A percentile compares a stretch with the other conserved stretches of the same genome.
Conservation (phyloP, 768 basidiomycete genomes). For the Hemileccinum rubropunctum region DNA sequence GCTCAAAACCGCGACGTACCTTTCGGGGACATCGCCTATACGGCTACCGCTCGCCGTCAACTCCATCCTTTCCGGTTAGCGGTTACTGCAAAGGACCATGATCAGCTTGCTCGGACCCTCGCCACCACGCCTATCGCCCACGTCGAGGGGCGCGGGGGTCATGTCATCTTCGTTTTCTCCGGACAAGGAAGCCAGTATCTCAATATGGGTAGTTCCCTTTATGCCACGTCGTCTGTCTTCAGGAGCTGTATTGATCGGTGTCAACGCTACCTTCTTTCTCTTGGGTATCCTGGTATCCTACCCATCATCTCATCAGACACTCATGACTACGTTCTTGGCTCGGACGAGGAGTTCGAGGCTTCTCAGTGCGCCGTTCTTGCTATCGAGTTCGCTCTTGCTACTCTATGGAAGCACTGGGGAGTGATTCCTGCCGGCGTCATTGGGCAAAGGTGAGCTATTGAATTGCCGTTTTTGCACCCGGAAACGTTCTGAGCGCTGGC, state of each 20-base stretch:
- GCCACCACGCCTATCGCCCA: conserved; percentile 32
- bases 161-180: conserved; percentile 65
- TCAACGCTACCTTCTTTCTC: conserved; percentile 44
- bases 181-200: conserved; percentile 70
- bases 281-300: conserved; percentile 52
- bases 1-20: conserved; percentile 20
- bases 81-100: conserved; percentile 40
- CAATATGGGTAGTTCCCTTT: conserved; percentile 61
- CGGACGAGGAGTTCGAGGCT: conserved; percentile 41
- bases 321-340: conserved; percentile 17
- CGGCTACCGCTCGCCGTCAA: conserved; percentile 63
- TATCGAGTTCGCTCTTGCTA: conserved; percentile 60
- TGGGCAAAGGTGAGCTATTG: conserved; percentile 62
- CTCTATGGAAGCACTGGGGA: conserved; percentile 71
- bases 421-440: conserved; percentile 56
- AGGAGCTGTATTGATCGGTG: conserved; percentile 55
- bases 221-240: conserved; percentile 48
- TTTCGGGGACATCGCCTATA: conserved; percentile 60
- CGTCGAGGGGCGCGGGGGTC: conserved; percentile 24
- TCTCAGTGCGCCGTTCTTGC: conserved; percentile 57
- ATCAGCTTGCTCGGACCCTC: conserved; percentile 49
- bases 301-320: conserved; percentile 37
- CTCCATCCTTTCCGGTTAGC: conserved; percentile 52
- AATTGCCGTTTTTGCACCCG: neutral
- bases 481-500: neutral